A percentile compares a stretch with the other conserved stretches of the same genome.
These are phyloP conservation scores for Maudiozyma pseudohumilis DNA, from an alignment of 805 yeast genomes.

Conservation along the genomic window DNA sequence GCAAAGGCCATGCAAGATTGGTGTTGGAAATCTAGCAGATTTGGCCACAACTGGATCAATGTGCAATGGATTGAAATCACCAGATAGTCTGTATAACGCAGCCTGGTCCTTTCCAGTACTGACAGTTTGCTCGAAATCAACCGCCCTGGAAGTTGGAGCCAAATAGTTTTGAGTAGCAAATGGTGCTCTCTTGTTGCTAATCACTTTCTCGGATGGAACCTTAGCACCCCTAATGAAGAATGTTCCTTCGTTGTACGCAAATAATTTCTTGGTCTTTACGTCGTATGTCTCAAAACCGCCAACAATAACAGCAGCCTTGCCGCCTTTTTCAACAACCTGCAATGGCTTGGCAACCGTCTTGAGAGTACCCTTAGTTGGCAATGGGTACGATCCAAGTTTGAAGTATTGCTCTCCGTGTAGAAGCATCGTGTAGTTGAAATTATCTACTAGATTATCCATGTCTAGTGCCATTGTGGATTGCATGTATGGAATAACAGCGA, in stretches of 20 bases:
- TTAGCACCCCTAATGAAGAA: conserved; percentile 67
- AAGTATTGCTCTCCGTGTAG: conserved; percentile 94
- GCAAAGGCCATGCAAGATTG: conserved; percentile 90
- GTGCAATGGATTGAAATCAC: conserved; percentile 92
- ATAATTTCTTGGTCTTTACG: conserved; percentile 50
- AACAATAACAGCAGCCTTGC: conserved; percentile 67
- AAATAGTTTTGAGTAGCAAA: conserved; percentile 56
- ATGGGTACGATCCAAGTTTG: conserved; percentile 59
- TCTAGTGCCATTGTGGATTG: conserved; percentile 48
- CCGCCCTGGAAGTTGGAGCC: conserved; percentile 47
- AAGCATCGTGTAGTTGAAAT: conserved; percentile 81
- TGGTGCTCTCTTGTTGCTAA: conserved; percentile 37
- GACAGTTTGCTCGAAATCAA: conserved; percentile 56
- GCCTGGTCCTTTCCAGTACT: conserved; percentile 67
- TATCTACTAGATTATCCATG: conserved; percentile 53
- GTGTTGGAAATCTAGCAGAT: conserved; percentile 73
- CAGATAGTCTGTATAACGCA: conserved; percentile 81
- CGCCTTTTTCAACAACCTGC: conserved; percentile 73
- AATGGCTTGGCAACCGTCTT: conserved; percentile 57
- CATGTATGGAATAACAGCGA: conserved; percentile 84
- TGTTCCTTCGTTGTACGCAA: conserved; percentile 77
- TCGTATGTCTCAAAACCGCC: conserved; percentile 67
- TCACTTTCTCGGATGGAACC: conserved; percentile 44
- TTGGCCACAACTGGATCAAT: conserved; percentile 86
- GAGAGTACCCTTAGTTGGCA: conserved; percentile 61